phyloP scores from a whole-genome alignment of 495 filamentous ascomycete species.

The Aspergillus wentii region DNA sequence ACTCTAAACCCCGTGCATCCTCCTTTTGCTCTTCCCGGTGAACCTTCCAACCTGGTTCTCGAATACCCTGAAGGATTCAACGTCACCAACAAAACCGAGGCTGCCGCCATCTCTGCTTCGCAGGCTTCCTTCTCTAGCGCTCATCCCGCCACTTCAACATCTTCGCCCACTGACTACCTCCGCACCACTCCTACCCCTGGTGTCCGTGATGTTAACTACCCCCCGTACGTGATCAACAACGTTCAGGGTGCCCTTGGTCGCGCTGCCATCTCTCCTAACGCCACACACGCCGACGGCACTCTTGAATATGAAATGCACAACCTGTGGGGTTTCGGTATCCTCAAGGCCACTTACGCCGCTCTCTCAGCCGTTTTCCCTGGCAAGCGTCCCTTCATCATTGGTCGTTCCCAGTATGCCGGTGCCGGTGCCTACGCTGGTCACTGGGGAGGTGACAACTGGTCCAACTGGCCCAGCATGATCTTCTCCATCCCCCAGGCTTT shows the following conservation, averaged over 20 bases:
- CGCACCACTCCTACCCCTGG: slow-evolving; percentile 63
- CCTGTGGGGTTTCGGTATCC: slow-evolving; percentile 66
- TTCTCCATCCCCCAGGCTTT: slow-evolving; percentile 80
- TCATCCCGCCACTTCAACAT: slow-evolving; percentile 30
- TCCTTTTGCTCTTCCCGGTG: slow-evolving; percentile 61
- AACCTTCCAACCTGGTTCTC: slow-evolving; percentile 54
- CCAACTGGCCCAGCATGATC: slow-evolving; percentile 64
- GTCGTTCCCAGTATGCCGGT: slow-evolving; percentile 76
- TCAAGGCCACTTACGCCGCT: slow-evolving; percentile 76
- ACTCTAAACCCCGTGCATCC: slow-evolving; percentile 67
- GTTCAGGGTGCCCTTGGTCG: slow-evolving; percentile 63
- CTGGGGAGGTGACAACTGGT: slow-evolving; percentile 82
- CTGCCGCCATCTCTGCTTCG: slow-evolving; percentile 52
- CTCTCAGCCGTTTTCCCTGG: slow-evolving; percentile 57
- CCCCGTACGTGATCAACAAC: slow-evolving; percentile 79
- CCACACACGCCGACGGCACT: slow-evolving; percentile 67
- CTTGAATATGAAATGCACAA: slow-evolving; percentile 81
- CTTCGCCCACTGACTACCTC: slow-evolving; percentile 46
- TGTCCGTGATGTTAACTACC: slow-evolving; percentile 69
- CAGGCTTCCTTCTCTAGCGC: slow-evolving; percentile 49
- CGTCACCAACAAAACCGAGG: slow-evolving; percentile 65
- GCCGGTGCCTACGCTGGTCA: slow-evolving; percentile 78
- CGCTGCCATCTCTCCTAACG: slow-evolving; percentile 70
- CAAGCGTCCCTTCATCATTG: slow-evolving; percentile 83
- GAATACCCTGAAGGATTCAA: slow-evolving; percentile 71